phyloP scores from a whole-genome alignment of 768 basidiomycete species.

The Lentinula guzmanii region DNA sequence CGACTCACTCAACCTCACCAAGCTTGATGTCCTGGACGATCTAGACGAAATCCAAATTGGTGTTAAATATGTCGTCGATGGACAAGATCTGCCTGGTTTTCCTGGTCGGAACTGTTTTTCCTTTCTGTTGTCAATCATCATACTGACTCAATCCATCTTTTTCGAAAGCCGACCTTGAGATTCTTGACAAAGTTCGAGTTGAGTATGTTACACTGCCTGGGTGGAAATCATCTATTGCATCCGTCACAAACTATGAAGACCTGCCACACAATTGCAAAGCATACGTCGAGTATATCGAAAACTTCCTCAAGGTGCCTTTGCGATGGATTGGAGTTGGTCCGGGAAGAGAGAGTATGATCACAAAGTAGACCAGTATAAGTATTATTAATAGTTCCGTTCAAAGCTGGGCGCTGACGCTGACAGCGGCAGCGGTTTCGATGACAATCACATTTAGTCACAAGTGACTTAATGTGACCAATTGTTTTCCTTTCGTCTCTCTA shows the following conservation, averaged over 20 bases:
- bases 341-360: slow-evolving; percentile 70
- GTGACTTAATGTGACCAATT: too few species aligned
- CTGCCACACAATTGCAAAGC: slow-evolving; percentile 81
- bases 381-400: too few species aligned
- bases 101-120: slow-evolving; percentile 54
- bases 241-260: slow-evolving; percentile 55
- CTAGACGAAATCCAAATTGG: slow-evolving; percentile 86
- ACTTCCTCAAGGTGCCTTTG: slow-evolving; percentile 62
- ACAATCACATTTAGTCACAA: too few species aligned
- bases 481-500: too few species aligned
- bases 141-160: not conserved
- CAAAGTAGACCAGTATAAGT: slow-evolving; percentile 12
- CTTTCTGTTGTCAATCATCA: not conserved
- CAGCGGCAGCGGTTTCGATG: too few species aligned
- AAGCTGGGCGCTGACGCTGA: too few species aligned
- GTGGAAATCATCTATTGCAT: slow-evolving; percentile 78
- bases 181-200: slow-evolving; percentile 75
- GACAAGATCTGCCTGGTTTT: slow-evolving; percentile 75
- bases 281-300: slow-evolving; percentile 86
- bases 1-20: slow-evolving; percentile 89
- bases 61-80: slow-evolving; percentile 73
- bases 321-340: slow-evolving; percentile 96
- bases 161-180: slow-evolving; percentile 72
- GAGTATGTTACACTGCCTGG: slow-evolving; percentile 87
- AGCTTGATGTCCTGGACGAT: slow-evolving; percentile 87